Percentiles rank a stretch among this genome's conserved stretches.
These are phyloP conservation scores for Phytophthora palmivora DNA, from an alignment of 352 stramenopile genomes.

Conservation along the genomic window DNA sequence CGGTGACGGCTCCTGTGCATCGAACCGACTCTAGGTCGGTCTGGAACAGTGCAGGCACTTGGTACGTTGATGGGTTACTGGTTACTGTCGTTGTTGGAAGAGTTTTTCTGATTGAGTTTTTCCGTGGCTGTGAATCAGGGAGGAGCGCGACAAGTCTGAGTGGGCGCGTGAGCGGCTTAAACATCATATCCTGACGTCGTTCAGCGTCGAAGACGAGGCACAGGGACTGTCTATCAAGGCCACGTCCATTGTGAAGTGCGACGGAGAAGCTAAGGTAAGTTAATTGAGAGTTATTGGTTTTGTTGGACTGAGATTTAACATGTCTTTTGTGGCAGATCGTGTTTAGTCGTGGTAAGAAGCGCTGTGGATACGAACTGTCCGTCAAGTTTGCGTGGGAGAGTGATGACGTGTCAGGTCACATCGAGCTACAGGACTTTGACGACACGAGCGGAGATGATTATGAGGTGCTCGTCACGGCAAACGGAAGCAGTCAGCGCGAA, in stretches of 20 bases:
- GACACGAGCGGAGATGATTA: constrained; percentile 86
- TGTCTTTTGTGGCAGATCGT: constrained; percentile 49
- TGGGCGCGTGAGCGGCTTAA: constrained; percentile 81
- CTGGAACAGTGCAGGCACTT: constrained; percentile 85
- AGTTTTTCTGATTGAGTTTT: constrained; percentile 8
- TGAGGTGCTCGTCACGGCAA: constrained; percentile 65
- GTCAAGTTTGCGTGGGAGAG: constrained; percentile 83
- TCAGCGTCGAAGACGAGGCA: constrained; percentile 58
- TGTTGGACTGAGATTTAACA: constrained; percentile 12
- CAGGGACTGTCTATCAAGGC: constrained; percentile 63
- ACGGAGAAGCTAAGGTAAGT: constrained; percentile 82
- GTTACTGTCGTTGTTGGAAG: constrained; percentile 1
- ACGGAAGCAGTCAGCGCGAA: constrained; percentile 54
- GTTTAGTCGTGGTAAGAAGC: constrained; percentile 87
- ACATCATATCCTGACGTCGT: constrained; percentile 69
- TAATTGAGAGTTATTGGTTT: background rate
- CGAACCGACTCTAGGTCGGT: constrained; percentile 60
- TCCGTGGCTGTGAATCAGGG: constrained; percentile 44
- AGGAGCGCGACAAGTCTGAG: constrained; percentile 84
- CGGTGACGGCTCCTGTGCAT: constrained; percentile 17
- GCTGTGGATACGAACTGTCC: constrained; percentile 83
- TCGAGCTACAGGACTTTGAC: constrained; percentile 88
- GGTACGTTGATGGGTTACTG: constrained; percentile 44
- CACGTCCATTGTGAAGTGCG: constrained; percentile 69
- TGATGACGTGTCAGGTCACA: constrained; percentile 59